Conservation (phyloP, 306 rosid species). For the Elaeagnus macrophylla region DNA sequence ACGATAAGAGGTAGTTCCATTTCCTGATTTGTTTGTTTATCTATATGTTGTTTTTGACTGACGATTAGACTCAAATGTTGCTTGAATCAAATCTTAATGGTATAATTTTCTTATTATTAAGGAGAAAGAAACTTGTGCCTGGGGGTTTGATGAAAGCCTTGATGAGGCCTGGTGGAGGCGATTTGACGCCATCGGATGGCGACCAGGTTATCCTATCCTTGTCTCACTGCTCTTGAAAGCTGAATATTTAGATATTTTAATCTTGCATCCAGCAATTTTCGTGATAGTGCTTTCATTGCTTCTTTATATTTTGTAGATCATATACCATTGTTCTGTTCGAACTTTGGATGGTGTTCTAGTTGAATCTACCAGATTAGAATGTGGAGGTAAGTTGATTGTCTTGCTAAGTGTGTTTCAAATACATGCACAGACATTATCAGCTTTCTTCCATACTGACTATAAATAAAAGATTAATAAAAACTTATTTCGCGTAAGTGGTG, state of each 20-base stretch:
- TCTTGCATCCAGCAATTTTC: not conserved
- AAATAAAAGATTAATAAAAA: too few species aligned
- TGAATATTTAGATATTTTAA: not conserved
- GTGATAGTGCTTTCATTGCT: not conserved
- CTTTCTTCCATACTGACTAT: not conserved
- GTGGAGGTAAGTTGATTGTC: slow-evolving; percentile 56
- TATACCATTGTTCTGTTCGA: slow-evolving; percentile 71
- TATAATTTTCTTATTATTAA: slow-evolving; percentile 21
- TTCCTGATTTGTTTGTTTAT: not conserved
- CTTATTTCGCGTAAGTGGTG: too few species aligned
- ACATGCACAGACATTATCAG: not conserved
- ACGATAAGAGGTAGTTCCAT: slow-evolving; percentile 58
- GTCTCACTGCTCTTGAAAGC: not conserved
- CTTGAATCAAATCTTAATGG: not conserved
- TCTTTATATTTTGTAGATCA: slow-evolving; percentile 41
- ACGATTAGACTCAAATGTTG: not conserved
- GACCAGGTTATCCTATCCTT: slow-evolving; percentile 60
- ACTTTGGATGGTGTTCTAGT: slow-evolving; percentile 87
- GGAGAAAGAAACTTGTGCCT: slow-evolving; percentile 73
- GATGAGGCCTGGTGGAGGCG: slow-evolving; percentile 85
- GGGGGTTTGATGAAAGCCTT: slow-evolving; percentile 92
- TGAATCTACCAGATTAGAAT: slow-evolving; percentile 61
- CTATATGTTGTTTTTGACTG: not conserved
- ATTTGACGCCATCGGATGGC: slow-evolving; percentile 64
- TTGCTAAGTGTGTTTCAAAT: not conserved